A percentile compares a stretch with the other conserved stretches of the same genome.
Evolutionary conservation across 1,284 basidiomycete species (phyloP).

Genomic region (Sanghuangporus baumii): DNA sequence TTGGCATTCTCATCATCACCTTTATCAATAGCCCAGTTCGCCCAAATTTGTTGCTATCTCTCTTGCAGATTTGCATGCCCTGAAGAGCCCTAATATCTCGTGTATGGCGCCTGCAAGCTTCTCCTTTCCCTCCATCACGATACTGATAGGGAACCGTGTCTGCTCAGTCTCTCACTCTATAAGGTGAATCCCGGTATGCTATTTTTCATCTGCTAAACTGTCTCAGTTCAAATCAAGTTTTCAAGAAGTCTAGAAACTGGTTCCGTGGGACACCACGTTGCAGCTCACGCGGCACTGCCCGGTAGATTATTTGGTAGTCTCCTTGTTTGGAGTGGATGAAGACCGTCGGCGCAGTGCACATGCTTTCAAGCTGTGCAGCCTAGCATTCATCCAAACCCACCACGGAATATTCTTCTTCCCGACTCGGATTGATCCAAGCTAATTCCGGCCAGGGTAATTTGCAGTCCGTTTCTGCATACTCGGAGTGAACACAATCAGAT

Average conservation of each 20-base stretch:
- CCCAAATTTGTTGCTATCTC: neutral
- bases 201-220: neutral
- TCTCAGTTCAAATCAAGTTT: neutral
- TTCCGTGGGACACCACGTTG: neutral
- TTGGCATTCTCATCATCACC: neutral
- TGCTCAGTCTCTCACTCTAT: too few species aligned
- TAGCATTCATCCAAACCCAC: neutral
- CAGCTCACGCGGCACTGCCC: neutral
- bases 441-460: neutral
- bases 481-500: neutral
- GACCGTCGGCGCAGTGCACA: neutral
- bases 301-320: neutral
- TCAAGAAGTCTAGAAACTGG: neutral
- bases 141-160: too few species aligned
- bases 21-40: neutral
- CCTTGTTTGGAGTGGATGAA: neutral
- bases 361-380: neutral
- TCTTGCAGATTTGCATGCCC: neutral
- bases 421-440: neutral
- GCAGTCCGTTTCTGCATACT: neutral
- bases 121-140: too few species aligned
- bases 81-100: neutral
- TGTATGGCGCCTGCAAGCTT: too few species aligned
- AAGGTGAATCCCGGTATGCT: neutral
- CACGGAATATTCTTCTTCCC: conserved; percentile 14